phyloP scores from a whole-genome alignment of 1,284 basidiomycete genomes.

The Heliocybe sulcata region DNA sequence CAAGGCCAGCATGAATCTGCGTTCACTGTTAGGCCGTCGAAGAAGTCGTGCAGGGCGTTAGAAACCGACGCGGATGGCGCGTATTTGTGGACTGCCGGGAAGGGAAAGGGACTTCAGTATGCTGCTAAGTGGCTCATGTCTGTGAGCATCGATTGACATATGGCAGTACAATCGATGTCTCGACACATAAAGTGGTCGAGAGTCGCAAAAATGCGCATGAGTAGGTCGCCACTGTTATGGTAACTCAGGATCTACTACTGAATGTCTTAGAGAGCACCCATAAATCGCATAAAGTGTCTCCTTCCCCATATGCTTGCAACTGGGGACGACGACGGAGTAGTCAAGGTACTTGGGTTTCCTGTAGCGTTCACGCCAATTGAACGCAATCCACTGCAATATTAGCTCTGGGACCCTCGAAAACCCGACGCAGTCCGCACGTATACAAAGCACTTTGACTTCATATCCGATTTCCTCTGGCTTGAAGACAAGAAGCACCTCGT shows the following conservation, averaged over 20 bases:
- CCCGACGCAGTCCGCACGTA: slow-evolving; percentile 61
- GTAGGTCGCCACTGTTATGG: slow-evolving; percentile 39
- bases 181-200: slow-evolving; percentile 56
- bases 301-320: slow-evolving; percentile 70
- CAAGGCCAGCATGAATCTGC: slow-evolving; percentile 42
- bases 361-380: background rate
- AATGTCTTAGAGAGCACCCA: slow-evolving; percentile 56
- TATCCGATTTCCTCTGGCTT: slow-evolving; percentile 88
- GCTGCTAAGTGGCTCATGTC: slow-evolving; percentile 21
- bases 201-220: slow-evolving; percentile 69
- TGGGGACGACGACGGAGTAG: slow-evolving; percentile 91
- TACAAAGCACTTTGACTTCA: slow-evolving; percentile 92
- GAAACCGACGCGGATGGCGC: slow-evolving; percentile 58
- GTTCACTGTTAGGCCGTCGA: slow-evolving; percentile 59
- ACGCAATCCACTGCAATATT: too few relatives aligned
- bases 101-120: slow-evolving; percentile 75
- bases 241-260: slow-evolving; percentile 8
- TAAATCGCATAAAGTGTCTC: slow-evolving; percentile 76
- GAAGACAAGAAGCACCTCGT: slow-evolving; percentile 82
- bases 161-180: slow-evolving; percentile 60
- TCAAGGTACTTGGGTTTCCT: slow-evolving; percentile 55
- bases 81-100: slow-evolving; percentile 75
- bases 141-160: background rate
- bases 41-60: slow-evolving; percentile 72
- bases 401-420: slow-evolving; percentile 88